phyloP scores from a whole-genome alignment of 805 yeast genomes.

The Lachancea sp. region DNA sequence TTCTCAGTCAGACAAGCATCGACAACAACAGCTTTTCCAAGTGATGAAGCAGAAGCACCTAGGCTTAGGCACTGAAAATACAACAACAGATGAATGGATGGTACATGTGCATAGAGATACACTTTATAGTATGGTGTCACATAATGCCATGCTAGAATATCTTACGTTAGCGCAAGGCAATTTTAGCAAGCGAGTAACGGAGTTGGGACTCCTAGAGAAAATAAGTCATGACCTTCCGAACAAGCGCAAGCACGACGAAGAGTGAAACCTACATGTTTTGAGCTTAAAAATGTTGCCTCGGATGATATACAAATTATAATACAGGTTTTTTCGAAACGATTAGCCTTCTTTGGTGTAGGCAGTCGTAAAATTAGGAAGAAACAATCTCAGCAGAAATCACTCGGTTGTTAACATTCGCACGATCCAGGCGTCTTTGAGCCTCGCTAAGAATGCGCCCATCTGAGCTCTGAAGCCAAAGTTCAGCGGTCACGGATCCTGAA shows the following conservation, averaged over 20 bases:
- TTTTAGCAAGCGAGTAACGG: slow-evolving; percentile 22
- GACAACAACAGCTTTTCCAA: slow-evolving; percentile 53
- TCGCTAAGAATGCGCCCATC: slow-evolving; percentile 21
- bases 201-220: slow-evolving; percentile 23
- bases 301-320: not conserved
- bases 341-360: not conserved
- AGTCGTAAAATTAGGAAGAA: slow-evolving; percentile 4
- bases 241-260: slow-evolving; percentile 2
- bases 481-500: slow-evolving; percentile 37
- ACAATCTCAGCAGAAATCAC: slow-evolving; percentile 33
- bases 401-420: slow-evolving; percentile 45
- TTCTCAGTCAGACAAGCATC: slow-evolving; percentile 54
- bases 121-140: slow-evolving; percentile 25
- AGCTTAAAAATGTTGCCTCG: not conserved
- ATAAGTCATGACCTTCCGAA: slow-evolving; percentile 15
- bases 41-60: slow-evolving; percentile 54
- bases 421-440: slow-evolving; percentile 34
- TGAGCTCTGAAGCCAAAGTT: slow-evolving; percentile 31
- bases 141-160: slow-evolving; percentile 29
- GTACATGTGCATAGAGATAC: slow-evolving; percentile 38
- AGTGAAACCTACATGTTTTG: not conserved
- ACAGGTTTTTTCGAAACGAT: not conserved
- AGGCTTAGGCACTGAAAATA: slow-evolving; percentile 73
- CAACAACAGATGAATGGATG: slow-evolving; percentile 64
- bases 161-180: slow-evolving; percentile 22